These are phyloP conservation scores for Suillus americanus DNA, from an alignment of 768 basidiomycete species.

Conservation along the genomic window DNA sequence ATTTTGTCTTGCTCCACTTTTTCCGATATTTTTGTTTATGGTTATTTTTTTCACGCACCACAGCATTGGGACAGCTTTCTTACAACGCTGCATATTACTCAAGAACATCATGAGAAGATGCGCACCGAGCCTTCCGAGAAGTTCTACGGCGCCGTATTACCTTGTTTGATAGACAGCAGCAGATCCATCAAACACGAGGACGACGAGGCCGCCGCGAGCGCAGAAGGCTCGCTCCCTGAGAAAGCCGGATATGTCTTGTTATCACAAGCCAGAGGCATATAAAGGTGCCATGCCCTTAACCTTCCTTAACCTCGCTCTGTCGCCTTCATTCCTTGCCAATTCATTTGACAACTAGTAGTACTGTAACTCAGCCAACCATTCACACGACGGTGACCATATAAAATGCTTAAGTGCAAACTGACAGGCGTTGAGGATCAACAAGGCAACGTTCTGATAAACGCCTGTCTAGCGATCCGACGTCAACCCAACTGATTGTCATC, in stretches of 20 bases:
- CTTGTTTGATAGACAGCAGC: background rate
- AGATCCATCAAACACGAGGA: background rate
- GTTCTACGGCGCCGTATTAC: background rate
- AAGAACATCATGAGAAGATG: constrained; percentile 1
- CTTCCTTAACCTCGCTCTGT: background rate
- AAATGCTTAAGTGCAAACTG: background rate
- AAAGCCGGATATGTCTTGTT: background rate
- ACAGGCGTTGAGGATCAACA: background rate
- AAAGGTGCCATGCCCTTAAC: background rate
- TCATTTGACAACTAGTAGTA: background rate
- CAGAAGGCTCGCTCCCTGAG: background rate
- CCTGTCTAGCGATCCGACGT: background rate
- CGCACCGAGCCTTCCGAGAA: background rate
- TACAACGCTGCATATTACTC: background rate
- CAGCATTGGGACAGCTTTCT: background rate
- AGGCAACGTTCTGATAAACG: background rate
- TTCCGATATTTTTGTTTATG: background rate
- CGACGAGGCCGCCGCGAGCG: background rate
- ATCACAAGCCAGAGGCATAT: background rate
- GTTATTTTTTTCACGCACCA: background rate
- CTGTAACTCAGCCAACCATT: background rate
- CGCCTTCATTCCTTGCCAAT: background rate
- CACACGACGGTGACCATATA: background rate
- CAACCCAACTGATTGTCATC: background rate
- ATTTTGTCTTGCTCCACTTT: background rate